Percentiles rank a stretch among this genome's conserved stretches.
phyloP scores from a whole-genome alignment of 2,329 filamentous ascomycete species.

The Nigrospora osmanthi region DNA sequence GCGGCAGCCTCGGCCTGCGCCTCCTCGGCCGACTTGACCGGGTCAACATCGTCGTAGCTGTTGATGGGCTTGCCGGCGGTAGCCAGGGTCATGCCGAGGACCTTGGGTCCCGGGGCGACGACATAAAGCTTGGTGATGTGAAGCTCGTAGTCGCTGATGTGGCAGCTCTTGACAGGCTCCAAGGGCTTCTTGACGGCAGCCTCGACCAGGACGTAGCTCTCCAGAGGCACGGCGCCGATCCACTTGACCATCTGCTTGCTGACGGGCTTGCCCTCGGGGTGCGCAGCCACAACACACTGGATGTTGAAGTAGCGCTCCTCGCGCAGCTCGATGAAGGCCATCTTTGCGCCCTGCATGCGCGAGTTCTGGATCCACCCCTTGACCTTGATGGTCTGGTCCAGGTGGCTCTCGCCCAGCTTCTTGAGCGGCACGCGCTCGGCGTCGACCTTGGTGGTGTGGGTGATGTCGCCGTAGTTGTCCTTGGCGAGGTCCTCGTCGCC shows the following conservation, averaged over 20 bases:
- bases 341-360: constrained; percentile 81
- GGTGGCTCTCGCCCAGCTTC: constrained; percentile 54
- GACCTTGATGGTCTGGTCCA: constrained; percentile 66
- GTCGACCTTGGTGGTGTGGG: constrained; percentile 48
- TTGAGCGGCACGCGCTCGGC: constrained; percentile 53
- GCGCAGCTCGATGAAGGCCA: constrained; percentile 82
- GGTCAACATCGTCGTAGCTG: constrained; percentile 52
- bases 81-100: constrained; percentile 50
- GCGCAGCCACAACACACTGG: constrained; percentile 69
- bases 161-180: constrained; percentile 82
- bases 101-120: constrained; percentile 54
- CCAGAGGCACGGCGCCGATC: constrained; percentile 63
- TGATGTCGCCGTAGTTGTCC: constrained; percentile 72
- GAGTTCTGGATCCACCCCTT: constrained; percentile 82
- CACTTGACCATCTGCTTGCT: constrained; percentile 94
- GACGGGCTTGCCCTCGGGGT: constrained; percentile 53
- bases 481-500: constrained; percentile 59
- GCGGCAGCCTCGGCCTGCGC: constrained; percentile 32
- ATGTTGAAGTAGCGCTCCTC: constrained; percentile 69
- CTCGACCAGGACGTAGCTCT: constrained; percentile 77
- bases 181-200: constrained; percentile 73
- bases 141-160: constrained; percentile 72
- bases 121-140: constrained; percentile 83
- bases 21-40: constrained; percentile 17
- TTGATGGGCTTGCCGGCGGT: constrained; percentile 46